Evolutionary conservation across 768 basidiomycete species (phyloP).

Genomic region (Suillus decipiens): DNA sequence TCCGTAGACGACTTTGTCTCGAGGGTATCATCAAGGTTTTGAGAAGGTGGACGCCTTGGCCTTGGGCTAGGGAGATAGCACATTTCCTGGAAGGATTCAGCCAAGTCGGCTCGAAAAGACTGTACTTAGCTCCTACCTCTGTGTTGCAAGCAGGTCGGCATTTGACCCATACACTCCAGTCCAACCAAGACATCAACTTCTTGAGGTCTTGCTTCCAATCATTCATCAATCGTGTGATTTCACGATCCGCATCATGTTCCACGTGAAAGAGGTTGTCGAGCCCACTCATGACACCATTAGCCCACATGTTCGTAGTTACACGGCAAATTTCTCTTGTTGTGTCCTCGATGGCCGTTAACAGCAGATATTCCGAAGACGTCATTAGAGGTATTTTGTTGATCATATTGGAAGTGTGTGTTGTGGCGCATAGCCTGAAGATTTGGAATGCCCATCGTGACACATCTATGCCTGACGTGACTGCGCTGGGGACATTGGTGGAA

Average conservation of each 20-base stretch:
- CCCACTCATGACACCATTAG: conserved; percentile 33
- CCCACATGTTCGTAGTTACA: conserved; percentile 48
- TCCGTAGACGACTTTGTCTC: too few species aligned
- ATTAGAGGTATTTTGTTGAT: conserved; percentile 16
- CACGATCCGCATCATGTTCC: background rate
- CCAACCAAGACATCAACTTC: conserved; percentile 49
- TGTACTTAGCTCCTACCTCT: conserved; percentile 37
- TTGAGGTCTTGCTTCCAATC: conserved; percentile 38
- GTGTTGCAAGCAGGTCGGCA: conserved; percentile 46
- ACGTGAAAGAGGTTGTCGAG: conserved; percentile 17
- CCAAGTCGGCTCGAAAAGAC: background rate
- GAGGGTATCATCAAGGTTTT: too few species aligned
- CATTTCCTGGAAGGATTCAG: conserved; percentile 19
- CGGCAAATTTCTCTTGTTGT: conserved; percentile 49
- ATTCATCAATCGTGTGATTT: conserved; percentile 16
- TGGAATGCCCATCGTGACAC: conserved; percentile 31
- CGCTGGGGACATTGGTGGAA: conserved; percentile 12
- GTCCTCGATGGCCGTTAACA: conserved; percentile 31
- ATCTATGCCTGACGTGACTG: background rate
- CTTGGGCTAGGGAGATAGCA: conserved; percentile 24
- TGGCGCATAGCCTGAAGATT: conserved; percentile 34
- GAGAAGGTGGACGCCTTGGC: background rate
- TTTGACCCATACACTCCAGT: conserved; percentile 52
- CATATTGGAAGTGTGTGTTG: conserved; percentile 27
- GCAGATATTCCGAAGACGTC: conserved; percentile 30